Conservation (phyloP, 805 yeast species). For the Teunomyces funiuensis region DNA sequence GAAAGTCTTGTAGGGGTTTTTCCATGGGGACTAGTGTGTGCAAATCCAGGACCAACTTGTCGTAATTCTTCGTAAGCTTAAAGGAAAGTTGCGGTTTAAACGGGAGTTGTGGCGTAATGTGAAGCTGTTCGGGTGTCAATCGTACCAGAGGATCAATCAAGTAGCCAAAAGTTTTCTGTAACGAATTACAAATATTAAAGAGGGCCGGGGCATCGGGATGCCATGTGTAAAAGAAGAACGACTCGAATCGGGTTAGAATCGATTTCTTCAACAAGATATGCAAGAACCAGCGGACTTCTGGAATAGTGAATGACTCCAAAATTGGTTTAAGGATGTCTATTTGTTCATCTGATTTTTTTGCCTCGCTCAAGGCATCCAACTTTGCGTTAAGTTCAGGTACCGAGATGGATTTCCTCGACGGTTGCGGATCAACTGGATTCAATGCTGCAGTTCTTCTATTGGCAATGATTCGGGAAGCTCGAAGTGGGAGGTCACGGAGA, state of each 20-base stretch:
- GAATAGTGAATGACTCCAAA: slow-evolving; percentile 52
- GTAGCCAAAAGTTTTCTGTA: slow-evolving; percentile 56
- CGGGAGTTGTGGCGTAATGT: slow-evolving; percentile 48
- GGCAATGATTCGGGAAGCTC: slow-evolving; percentile 50
- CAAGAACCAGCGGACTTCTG: slow-evolving; percentile 68
- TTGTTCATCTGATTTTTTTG: slow-evolving; percentile 35
- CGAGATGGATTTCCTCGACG: slow-evolving; percentile 8
- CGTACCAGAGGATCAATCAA: slow-evolving; percentile 50
- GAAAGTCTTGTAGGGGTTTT: slow-evolving; percentile 16
- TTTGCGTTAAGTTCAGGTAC: slow-evolving; percentile 30
- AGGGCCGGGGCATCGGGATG: slow-evolving; percentile 76
- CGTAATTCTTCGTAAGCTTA: slow-evolving; percentile 51
- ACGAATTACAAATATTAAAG: slow-evolving; percentile 62
- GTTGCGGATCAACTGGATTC: not conserved
- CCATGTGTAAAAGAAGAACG: slow-evolving; percentile 58
- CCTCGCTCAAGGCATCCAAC: slow-evolving; percentile 28
- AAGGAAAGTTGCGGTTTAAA: slow-evolving; percentile 79
- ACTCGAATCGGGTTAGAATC: slow-evolving; percentile 63
- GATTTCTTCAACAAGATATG: slow-evolving; percentile 61
- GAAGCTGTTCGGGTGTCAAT: slow-evolving; percentile 40
- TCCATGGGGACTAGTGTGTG: slow-evolving; percentile 27
- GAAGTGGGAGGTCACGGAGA: slow-evolving; percentile 44
- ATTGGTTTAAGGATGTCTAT: slow-evolving; percentile 48
- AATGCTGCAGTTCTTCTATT: slow-evolving; percentile 38
- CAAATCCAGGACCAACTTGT: slow-evolving; percentile 49